phyloP scores from a whole-genome alignment of 345 rosid genomes.

The Gossypium arboreum region DNA sequence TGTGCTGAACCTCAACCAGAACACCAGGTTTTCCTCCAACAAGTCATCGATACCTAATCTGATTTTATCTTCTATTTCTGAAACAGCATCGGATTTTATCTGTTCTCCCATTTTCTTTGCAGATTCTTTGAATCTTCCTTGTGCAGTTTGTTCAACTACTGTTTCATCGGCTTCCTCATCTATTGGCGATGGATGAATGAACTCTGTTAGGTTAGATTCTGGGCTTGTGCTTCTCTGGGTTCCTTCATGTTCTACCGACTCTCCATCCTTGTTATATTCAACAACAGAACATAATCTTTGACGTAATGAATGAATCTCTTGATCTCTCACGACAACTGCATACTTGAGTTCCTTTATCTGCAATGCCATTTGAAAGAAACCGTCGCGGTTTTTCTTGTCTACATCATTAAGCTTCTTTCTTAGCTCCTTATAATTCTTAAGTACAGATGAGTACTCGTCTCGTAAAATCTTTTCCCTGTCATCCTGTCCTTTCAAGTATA shows the following conservation, averaged over 20 bases:
- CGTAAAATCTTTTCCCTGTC: conserved; percentile 69
- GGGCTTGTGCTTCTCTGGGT: conserved; percentile 34
- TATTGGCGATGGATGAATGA: conserved; percentile 27
- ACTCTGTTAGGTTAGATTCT: conserved; percentile 22
- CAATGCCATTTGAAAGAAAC: conserved; percentile 61
- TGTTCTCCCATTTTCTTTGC: conserved; percentile 21
- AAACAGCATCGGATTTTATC: conserved; percentile 13
- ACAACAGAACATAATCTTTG: conserved; percentile 28
- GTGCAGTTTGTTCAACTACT: conserved; percentile 7
- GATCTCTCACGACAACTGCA: conserved; percentile 49
- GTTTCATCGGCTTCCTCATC: conserved; percentile 17
- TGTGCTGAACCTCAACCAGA: conserved; percentile 92
- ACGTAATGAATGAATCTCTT: conserved; percentile 54
- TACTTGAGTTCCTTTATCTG: conserved; percentile 70
- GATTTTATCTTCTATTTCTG: conserved; percentile 58
- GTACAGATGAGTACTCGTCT: conserved; percentile 58
- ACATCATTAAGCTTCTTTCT: conserved; percentile 65
- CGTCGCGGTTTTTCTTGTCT: conserved; percentile 72
- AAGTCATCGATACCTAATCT: conserved; percentile 64
- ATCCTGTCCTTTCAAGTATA: conserved; percentile 55
- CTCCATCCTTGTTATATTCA: conserved; percentile 21
- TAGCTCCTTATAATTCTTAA: conserved; percentile 65
- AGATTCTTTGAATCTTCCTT: conserved; percentile 24
- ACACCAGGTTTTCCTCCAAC: conserved; percentile 86
- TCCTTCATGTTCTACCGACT: conserved; percentile 23